phyloP scores from a whole-genome alignment of 2,329 filamentous ascomycete species.

The Raffaelea arxii region DNA sequence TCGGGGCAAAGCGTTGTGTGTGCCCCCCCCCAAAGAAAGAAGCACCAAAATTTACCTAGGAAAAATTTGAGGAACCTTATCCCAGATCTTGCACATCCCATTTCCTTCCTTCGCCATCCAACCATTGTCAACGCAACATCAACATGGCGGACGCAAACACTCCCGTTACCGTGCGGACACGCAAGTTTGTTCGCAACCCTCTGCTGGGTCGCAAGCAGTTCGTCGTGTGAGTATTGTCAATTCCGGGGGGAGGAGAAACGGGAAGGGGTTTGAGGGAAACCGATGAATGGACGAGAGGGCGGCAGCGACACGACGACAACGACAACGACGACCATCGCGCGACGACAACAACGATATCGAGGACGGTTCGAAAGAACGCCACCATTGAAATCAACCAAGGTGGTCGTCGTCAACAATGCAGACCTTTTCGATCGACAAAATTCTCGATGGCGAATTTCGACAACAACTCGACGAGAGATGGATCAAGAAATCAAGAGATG shows the following conservation, averaged over 20 bases:
- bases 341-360: no score
- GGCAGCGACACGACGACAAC: background rate
- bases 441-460: no score
- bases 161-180: constrained; percentile 82
- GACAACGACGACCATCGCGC: no score
- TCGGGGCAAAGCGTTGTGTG: no score
- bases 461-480: no score
- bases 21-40: background rate
- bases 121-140: constrained; percentile 11
- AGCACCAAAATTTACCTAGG: constrained; percentile 2
- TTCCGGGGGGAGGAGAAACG: background rate
- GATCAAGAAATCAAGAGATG: no score
- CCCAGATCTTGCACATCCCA: background rate
- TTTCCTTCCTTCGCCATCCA: constrained; percentile 1
- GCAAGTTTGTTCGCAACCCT: constrained; percentile 99
- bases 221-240: constrained; percentile 75
- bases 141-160: constrained; percentile 74
- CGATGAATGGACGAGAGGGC: background rate
- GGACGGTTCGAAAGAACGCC: no score
- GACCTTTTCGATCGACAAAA: no score
- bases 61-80: constrained; percentile 5
- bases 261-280: background rate
- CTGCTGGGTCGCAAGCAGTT: constrained; percentile 98
- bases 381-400: no score
- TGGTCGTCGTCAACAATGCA: no score